Evolutionary conservation across 164 flowering plant genomes (phyloP), one percentile per base, ranked within the genome.

Genomic region (Chloranthus sessilifolius): DNA sequence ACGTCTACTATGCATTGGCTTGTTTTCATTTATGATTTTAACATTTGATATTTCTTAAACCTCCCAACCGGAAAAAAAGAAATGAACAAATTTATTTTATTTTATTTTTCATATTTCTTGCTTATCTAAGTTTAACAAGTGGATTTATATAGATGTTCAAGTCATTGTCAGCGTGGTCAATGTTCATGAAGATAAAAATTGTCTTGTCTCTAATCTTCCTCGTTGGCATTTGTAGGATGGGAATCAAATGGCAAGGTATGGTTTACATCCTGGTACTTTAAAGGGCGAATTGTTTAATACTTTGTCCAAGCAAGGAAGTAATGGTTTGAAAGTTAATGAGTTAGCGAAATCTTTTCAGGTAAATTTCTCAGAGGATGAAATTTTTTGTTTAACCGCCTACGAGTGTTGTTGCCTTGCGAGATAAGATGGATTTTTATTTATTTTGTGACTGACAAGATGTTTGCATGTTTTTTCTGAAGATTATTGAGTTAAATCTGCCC

Each of bases 271-370:
- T 60, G 86, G 90, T 50, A 82, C 95, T 30, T 62, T 89, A 64
- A 94, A 94, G 74, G 87, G 86, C 48, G 92, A 78, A 70, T 53
- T 94, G 29, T 82, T 86, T 55, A 72, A 64, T 44, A 63, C 77
- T 65, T 68, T 94, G 63, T 64, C 63, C 27, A 78, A 72, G 51
- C 74, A 74, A 58, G 97, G 97, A 59, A 83, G 68, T 54, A 70
- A 55, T 48, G 99, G 97, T 16, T 49, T 64, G 65, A 78, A 79
- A 69, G 76, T 89, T 21, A 73, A 84, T 46, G 90, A 89, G 9
- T 63, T 94, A 66, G 89, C 91, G 17, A 77, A 62, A 40, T 59
- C 72, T 52, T 43, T 60, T 16, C 69, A 75, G 79, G 98, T 85
- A 68, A 59, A 49, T 61, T 51, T 25, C 39, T 27, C 27, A 10